A percentile compares a stretch with the other conserved stretches of the same genome.
Conservation (phyloP, 2,329 filamentous ascomycete species). For the Fusarium marasasianum region DNA sequence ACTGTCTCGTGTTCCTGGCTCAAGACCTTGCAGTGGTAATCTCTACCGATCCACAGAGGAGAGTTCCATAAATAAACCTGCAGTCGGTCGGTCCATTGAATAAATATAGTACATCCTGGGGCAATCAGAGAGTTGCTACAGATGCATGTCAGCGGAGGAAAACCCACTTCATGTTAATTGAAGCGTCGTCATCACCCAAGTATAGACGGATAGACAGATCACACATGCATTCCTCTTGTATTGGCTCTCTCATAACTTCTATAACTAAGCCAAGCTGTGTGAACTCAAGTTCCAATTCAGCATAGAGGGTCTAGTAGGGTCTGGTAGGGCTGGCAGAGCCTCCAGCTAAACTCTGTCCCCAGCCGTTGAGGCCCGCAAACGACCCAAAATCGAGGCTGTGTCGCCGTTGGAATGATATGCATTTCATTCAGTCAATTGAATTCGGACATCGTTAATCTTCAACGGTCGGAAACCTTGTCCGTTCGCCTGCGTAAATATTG, state of each 20-base stretch:
- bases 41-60: constrained; percentile 23
- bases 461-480: background rate
- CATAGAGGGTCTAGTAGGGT: background rate
- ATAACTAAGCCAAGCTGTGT: background rate
- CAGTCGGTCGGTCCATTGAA: background rate
- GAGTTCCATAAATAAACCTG: constrained; percentile 34
- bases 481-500: background rate
- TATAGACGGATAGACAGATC: background rate
- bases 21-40: constrained; percentile 27
- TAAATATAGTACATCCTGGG: constrained; percentile 5
- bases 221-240: background rate
- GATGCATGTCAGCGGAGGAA: constrained; percentile 12
- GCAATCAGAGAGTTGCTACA: background rate
- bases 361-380: constrained; percentile 8
- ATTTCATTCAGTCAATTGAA: background rate
- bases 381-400: constrained; percentile 2
- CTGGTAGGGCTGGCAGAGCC: constrained; percentile 23
- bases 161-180: constrained; percentile 14
- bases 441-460: background rate
- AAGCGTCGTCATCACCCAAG: constrained; percentile 20
- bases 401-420: constrained; percentile 10
- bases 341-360: constrained; percentile 2
- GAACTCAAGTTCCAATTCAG: constrained; percentile 4
- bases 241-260: background rate
- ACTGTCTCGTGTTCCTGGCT: constrained; percentile 9